Conservation (phyloP, 2,329 filamentous ascomycete genomes). For the Fusarium fracticaudum region DNA sequence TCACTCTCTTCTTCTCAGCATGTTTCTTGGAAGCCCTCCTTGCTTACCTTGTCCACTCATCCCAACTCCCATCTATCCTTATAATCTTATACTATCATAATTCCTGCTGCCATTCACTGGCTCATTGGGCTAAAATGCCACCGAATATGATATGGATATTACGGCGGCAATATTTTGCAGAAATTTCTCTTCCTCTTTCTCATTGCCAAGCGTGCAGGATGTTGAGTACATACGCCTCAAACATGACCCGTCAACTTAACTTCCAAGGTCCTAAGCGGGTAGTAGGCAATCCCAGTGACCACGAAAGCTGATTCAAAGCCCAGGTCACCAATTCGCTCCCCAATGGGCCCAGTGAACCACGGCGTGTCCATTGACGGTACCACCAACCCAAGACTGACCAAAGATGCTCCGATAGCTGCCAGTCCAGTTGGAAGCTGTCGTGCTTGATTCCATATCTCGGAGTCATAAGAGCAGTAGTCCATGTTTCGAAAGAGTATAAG, state of each 20-base stretch:
- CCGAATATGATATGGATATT: background rate
- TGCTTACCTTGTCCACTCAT: background rate
- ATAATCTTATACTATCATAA: background rate
- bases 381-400: slow-evolving; percentile 54
- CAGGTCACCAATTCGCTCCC: slow-evolving; percentile 54
- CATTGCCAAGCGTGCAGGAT: background rate
- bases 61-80: background rate
- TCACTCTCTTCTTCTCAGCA: background rate
- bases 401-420: slow-evolving; percentile 55
- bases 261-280: slow-evolving; percentile 49
- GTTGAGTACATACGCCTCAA: slow-evolving; percentile 2
- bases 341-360: slow-evolving; percentile 57
- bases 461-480: slow-evolving; percentile 54
- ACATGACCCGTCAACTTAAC: slow-evolving; percentile 43
- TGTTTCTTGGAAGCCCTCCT: background rate
- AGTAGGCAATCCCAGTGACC: slow-evolving; percentile 52
- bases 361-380: slow-evolving; percentile 55
- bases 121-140: background rate
- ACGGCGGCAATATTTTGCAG: too few relatives aligned
- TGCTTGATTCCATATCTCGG: slow-evolving; percentile 55
- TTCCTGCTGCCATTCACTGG: background rate
- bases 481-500: slow-evolving; percentile 54
- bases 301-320: slow-evolving; percentile 58
- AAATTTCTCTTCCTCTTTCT: background rate
- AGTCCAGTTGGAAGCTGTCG: slow-evolving; percentile 54